These are phyloP conservation scores for Rhodotorula sp. DNA, from an alignment of 1,284 basidiomycete species.

Conservation along the genomic window DNA sequence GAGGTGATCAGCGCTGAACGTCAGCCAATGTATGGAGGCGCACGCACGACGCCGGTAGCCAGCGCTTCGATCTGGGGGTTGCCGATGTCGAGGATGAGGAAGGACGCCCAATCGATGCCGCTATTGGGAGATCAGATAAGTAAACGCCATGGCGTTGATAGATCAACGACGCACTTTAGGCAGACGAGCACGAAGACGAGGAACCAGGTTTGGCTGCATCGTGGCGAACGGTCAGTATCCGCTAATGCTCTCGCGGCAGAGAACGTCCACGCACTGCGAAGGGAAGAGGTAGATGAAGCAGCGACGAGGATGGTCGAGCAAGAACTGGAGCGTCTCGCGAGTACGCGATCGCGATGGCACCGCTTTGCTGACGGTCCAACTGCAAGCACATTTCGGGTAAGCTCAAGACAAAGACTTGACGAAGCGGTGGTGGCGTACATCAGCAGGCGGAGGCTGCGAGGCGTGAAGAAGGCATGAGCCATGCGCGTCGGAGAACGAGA, in stretches of 20 bases:
- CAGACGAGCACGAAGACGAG: slow-evolving; percentile 65
- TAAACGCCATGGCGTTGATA: fast-evolving
- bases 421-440: slow-evolving; percentile 46
- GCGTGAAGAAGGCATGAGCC: not conserved
- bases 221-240: not conserved
- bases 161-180: slow-evolving; percentile 61
- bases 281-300: slow-evolving; percentile 94
- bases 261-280: slow-evolving; percentile 57
- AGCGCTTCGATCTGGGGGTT: slow-evolving; percentile 69
- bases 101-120: slow-evolving; percentile 79
- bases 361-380: slow-evolving; percentile 68
- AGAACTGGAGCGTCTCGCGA: slow-evolving; percentile 81
- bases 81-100: slow-evolving; percentile 84
- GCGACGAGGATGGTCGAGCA: slow-evolving; percentile 92
- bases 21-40: no score
- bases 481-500: fast-evolving
- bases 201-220: slow-evolving; percentile 77
- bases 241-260: no score
- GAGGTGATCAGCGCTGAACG: no score
- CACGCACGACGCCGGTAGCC: no score
- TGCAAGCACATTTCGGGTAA: slow-evolving; percentile 56
- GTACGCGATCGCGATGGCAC: slow-evolving; percentile 62
- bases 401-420: not conserved
- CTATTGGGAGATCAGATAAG: slow-evolving; percentile 50
- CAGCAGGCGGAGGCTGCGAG: slow-evolving; percentile 53